Conservation (phyloP, 208 protist species). For the Leishmania martiniquensis region DNA sequence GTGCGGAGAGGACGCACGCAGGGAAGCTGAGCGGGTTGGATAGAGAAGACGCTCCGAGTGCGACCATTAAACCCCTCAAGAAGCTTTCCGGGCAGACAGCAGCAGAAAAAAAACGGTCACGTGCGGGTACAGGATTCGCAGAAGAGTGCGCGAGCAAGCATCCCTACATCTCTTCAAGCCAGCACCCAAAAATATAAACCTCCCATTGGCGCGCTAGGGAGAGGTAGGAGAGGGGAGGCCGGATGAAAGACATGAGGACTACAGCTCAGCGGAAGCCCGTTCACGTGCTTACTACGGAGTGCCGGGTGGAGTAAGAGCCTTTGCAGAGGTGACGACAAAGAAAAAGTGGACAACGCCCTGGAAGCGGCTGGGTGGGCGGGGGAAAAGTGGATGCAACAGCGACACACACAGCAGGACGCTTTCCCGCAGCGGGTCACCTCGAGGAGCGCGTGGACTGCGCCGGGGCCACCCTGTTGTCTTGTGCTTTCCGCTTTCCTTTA, state of each 20-base stretch:
- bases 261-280: neutral
- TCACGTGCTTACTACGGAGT: neutral
- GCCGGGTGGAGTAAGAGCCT: neutral
- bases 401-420: neutral
- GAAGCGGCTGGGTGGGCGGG: neutral
- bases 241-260: neutral
- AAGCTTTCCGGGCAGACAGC: neutral
- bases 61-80: neutral
- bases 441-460: too few species aligned
- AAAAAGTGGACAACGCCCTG: neutral
- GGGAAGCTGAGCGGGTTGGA: too few species aligned
- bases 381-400: neutral
- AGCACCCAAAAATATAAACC: too few species aligned
- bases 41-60: neutral
- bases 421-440: too few species aligned
- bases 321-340: neutral
- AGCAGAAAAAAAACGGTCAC: neutral
- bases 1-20: too few species aligned
- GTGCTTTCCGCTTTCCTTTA: too few species aligned
- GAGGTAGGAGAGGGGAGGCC: neutral
- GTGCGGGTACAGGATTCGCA: neutral
- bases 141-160: neutral
- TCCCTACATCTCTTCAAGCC: neutral
- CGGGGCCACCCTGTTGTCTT: too few species aligned
- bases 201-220: neutral